Percentiles rank a stretch among this genome's conserved stretches.
Evolutionary conservation across 2,329 filamentous ascomycete species (phyloP).

Genomic region (Colletotrichum sp.): DNA sequence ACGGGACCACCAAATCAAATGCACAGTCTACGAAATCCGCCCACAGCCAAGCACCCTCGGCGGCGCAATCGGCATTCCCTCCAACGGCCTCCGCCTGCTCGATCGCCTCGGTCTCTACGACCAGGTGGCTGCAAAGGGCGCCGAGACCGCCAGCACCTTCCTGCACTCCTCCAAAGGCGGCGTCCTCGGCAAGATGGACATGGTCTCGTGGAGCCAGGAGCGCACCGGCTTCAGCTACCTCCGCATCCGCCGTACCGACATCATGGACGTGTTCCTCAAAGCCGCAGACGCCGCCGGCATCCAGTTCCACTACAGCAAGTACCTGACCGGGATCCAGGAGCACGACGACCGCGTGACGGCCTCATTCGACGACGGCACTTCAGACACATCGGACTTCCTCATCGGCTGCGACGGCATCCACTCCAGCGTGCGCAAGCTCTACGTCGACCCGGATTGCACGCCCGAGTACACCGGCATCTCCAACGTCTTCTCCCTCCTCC

Average conservation of each 20-base stretch:
- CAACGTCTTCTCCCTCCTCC: slow-evolving; percentile 24
- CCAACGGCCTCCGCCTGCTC: slow-evolving; percentile 6
- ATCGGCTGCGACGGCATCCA: slow-evolving; percentile 46
- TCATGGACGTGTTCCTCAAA: not conserved
- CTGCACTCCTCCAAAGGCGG: not conserved
- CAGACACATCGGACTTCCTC: slow-evolving; percentile 37
- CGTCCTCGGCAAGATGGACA: slow-evolving; percentile 3
- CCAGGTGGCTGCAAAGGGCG: not conserved
- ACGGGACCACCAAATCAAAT: not conserved
- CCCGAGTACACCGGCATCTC: slow-evolving; percentile 39
- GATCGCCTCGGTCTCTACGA: not conserved
- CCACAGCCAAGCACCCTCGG: not conserved
- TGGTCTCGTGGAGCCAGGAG: not conserved
- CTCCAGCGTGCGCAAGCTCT: slow-evolving; percentile 33
- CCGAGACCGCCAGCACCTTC: not conserved
- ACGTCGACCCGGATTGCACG: slow-evolving; percentile 27
- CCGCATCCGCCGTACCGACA: not conserved
- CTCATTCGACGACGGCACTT: slow-evolving; percentile 41
- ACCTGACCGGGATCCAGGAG: not conserved
- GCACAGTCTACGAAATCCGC: slow-evolving; percentile 8
- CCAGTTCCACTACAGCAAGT: not conserved
- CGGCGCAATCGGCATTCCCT: slow-evolving; percentile 5
- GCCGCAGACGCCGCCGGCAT: not conserved
- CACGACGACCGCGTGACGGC: slow-evolving; percentile 24
- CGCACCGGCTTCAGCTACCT: slow-evolving; percentile 10